These are phyloP conservation scores for Coemansia sp. DNA, from an alignment of 192 early-diverging fungal genomes.

Conservation along the genomic window DNA sequence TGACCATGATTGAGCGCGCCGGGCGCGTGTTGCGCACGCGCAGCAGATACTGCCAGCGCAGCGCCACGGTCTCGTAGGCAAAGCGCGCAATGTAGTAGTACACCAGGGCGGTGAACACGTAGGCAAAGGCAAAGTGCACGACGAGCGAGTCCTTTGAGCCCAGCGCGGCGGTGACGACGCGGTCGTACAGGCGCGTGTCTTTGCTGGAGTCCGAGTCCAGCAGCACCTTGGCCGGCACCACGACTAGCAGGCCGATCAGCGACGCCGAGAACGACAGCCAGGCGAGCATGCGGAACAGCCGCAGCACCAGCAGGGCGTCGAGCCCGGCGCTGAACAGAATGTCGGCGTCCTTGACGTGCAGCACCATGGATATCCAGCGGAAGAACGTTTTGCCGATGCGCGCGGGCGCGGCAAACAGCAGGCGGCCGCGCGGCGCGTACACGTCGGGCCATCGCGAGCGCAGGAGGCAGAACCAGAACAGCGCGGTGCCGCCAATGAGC, in stretches of 20 bases:
- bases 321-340: conserved; percentile 48
- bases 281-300: conserved; percentile 47
- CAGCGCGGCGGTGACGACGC: conserved; percentile 25
- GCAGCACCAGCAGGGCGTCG: conserved; percentile 47
- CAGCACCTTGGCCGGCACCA: conserved; percentile 41
- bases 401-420: conserved; percentile 44
- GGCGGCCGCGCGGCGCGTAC: conserved; percentile 47
- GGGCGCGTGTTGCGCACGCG: conserved; percentile 45
- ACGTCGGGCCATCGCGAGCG: conserved; percentile 54
- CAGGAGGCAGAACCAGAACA: conserved; percentile 48
- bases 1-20: conserved; percentile 66
- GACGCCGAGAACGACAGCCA: conserved; percentile 24
- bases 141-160: conserved; percentile 35
- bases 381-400: conserved; percentile 43
- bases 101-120: conserved; percentile 50
- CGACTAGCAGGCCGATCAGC: conserved; percentile 22
- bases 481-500: conserved; percentile 34
- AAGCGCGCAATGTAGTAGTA: conserved; percentile 49
- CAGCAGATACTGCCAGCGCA: conserved; percentile 53
- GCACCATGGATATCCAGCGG: conserved; percentile 43
- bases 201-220: conserved; percentile 13
- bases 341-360: conserved; percentile 44
- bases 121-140: conserved; percentile 50
- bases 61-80: conserved; percentile 45
- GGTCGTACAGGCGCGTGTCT: conserved; percentile 9